Evolutionary conservation across 2,329 filamentous ascomycete species (phyloP).

Genomic region (Leptodontidium sp.): DNA sequence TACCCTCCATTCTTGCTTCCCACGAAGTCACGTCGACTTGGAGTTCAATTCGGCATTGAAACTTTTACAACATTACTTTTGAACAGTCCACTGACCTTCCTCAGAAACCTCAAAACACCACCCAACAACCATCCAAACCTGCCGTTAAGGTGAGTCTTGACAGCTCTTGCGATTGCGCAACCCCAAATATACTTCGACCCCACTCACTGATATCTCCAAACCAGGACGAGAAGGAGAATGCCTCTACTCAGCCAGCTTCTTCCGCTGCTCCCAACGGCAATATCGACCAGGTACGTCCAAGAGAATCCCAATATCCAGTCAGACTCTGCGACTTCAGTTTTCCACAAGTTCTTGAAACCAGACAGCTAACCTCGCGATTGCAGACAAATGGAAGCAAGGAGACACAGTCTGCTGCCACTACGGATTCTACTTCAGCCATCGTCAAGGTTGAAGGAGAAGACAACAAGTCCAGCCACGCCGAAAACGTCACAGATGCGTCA

Average conservation of each 20-base stretch:
- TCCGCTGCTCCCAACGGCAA: not conserved
- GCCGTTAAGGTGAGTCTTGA: not conserved
- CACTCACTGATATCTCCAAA: not conserved
- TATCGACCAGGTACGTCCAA: not conserved
- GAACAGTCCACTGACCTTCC: constrained; percentile 2
- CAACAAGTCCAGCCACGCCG: not conserved
- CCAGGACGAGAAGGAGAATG: constrained; percentile 19
- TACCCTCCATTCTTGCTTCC: not conserved
- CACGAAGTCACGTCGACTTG: not conserved
- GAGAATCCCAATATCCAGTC: not conserved
- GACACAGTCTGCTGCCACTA: not conserved
- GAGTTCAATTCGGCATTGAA: not conserved
- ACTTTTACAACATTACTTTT: not conserved
- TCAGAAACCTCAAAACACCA: not conserved
- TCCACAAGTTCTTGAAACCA: not conserved
- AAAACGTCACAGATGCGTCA: not conserved
- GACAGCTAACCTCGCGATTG: not conserved
- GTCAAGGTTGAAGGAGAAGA: not conserved
- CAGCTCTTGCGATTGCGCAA: not conserved
- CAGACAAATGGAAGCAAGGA: constrained; percentile 1
- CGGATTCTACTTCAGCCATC: not conserved
- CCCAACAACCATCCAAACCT: not conserved
- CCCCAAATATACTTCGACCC: not conserved
- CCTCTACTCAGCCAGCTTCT: not conserved
- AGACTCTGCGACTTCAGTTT: not conserved